Percentiles rank a stretch among this genome's conserved stretches.
Evolutionary conservation across 306 rosid genomes (phyloP).

Genomic region (Albizia julibrissin): DNA sequence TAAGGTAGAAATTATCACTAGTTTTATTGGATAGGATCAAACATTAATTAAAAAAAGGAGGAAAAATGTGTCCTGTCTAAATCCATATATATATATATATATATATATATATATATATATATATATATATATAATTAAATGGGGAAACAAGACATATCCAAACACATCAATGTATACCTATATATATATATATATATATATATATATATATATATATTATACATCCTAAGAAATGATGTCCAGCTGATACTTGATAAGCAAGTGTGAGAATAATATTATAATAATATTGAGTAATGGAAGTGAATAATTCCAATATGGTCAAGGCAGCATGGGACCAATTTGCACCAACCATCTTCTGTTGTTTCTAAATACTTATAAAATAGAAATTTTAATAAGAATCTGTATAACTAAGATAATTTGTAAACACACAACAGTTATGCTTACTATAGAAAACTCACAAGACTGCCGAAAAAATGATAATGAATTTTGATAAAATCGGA

Average conservation of each 20-base stretch:
- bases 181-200: no score
- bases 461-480: no score
- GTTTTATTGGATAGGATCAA: not conserved
- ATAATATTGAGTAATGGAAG: not conserved
- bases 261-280: not conserved
- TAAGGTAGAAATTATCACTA: not conserved
- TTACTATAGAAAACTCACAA: no score
- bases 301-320: not conserved
- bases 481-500: no score
- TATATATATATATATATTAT: no score
- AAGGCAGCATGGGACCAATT: conserved; percentile 2
- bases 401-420: no score
- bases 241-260: not conserved
- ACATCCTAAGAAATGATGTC: not conserved
- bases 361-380: no score
- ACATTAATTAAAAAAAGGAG: not conserved
- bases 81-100: not conserved
- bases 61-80: not conserved
- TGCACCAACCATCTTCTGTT: not conserved
- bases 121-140: not conserved
- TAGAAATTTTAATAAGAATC: no score
- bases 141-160: not conserved
- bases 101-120: not conserved
- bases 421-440: no score
- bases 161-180: not conserved